These are phyloP conservation scores for Isatis lusitanica DNA, from an alignment of 441 rosid species.

Conservation along the genomic window DNA sequence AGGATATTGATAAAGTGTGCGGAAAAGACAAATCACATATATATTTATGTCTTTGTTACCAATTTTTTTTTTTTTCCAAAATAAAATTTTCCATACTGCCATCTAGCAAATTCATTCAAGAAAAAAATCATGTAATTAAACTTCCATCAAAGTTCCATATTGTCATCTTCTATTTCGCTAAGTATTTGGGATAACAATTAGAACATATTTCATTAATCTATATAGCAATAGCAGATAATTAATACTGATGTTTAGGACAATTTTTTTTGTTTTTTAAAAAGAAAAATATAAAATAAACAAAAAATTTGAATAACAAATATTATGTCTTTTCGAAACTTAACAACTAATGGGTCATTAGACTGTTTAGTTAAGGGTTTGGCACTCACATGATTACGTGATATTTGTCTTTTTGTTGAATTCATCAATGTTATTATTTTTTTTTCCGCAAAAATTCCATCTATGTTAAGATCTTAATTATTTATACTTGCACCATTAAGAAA, in stretches of 20 bases:
- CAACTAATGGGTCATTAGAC: not conserved
- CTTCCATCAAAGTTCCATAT: no score
- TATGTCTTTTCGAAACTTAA: not conserved
- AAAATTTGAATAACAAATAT: not conserved
- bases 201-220: not conserved
- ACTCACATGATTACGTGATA: not conserved
- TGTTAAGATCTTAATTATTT: not conserved
- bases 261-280: no score
- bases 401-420: not conserved
- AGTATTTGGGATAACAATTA: no score
- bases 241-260: no score
- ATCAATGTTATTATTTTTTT: not conserved
- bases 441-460: no score
- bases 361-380: not conserved
- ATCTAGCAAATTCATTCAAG: not conserved
- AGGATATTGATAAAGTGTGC: no score
- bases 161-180: not conserved
- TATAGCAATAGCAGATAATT: not conserved
- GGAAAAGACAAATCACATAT: no score
- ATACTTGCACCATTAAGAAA: not conserved
- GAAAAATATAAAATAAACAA: no score
- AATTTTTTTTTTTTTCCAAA: not conserved
- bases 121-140: not conserved
- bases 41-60: not conserved
- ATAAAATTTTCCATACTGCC: not conserved